Evolutionary conservation across 208 protist species (phyloP).

Genomic region (Wallacemonas sp.): DNA sequence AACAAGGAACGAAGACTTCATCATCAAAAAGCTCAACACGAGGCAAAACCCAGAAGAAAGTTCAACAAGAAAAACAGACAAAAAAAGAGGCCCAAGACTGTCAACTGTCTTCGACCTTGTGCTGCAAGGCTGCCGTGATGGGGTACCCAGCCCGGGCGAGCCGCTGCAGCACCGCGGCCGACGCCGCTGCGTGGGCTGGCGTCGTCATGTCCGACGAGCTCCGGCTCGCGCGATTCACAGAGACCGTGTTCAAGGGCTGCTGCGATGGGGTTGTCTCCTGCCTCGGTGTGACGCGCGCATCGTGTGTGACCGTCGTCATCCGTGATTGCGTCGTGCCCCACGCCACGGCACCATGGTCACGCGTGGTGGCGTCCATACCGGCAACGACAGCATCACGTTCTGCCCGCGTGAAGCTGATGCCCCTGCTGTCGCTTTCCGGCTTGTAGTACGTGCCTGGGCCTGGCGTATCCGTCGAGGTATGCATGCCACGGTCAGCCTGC

Average conservation of each 20-base stretch:
- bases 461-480: not conserved
- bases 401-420: not conserved
- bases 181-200: not conserved
- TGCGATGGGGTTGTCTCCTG: too few species aligned
- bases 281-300: too few species aligned
- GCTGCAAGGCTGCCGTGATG: slow-evolving; percentile 4
- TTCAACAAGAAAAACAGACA: not conserved
- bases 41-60: too few species aligned
- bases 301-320: too few species aligned
- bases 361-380: not conserved
- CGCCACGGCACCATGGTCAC: not conserved
- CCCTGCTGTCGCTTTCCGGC: not conserved
- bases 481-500: not conserved
- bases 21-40: too few species aligned
- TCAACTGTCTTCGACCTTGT: not conserved
- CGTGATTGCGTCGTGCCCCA: too few species aligned
- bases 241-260: too few species aligned
- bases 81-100: not conserved
- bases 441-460: slow-evolving; percentile 25
- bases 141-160: slow-evolving; percentile 37
- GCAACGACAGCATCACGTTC: not conserved
- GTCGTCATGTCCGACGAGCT: too few species aligned
- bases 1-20: not conserved
- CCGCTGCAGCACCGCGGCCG: slow-evolving; percentile 27
- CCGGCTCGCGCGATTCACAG: too few species aligned